phyloP scores from a whole-genome alignment of 176 grass and related monocot species.

The Canna indica region DNA sequence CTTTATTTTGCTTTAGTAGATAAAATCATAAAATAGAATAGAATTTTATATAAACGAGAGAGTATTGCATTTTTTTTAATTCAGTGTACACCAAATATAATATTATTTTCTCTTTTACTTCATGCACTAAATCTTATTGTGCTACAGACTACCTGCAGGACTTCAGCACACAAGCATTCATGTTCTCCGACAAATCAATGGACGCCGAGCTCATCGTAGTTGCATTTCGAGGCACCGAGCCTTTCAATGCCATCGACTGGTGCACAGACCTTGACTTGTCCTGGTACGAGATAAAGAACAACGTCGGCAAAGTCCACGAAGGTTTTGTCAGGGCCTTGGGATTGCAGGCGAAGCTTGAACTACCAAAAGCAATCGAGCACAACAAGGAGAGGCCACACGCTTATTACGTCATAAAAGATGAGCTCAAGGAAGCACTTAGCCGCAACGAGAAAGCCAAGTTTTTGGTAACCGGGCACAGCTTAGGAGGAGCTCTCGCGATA shows the following conservation, averaged over 20 bases:
- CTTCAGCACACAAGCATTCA: constrained; percentile 59
- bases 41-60: not conserved
- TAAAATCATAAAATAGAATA: not conserved
- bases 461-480: constrained; percentile 66
- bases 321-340: constrained; percentile 76
- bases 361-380: constrained; percentile 17
- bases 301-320: constrained; percentile 40
- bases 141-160: constrained; percentile 43
- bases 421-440: constrained; percentile 24
- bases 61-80: not conserved
- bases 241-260: constrained; percentile 64
- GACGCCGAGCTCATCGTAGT: constrained; percentile 49
- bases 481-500: constrained; percentile 67
- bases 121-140: too few species aligned
- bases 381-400: constrained; percentile 24
- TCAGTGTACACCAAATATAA: not conserved
- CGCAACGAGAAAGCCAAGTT: constrained; percentile 30
- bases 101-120: too few species aligned
- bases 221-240: constrained; percentile 63
- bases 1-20: not conserved
- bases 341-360: constrained; percentile 31
- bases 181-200: constrained; percentile 35
- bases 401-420: constrained; percentile 58
- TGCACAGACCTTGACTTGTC: constrained; percentile 75
- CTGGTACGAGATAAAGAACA: constrained; percentile 41